phyloP scores from a whole-genome alignment of 768 basidiomycete genomes.

The Xerocomellus intermedius region DNA sequence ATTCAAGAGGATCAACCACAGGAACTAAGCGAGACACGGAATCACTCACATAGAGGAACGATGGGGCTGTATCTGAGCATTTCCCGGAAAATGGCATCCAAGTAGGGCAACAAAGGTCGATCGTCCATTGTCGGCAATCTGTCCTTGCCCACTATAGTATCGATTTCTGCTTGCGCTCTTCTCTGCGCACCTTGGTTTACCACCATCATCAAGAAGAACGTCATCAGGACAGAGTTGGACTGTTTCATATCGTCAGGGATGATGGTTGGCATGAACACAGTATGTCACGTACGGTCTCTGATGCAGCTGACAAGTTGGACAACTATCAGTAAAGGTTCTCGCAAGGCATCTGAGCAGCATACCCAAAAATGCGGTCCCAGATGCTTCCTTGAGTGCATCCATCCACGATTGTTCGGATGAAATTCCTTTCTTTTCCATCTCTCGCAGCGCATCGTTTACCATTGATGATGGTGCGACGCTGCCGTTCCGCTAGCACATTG shows the following conservation, averaged over 20 bases:
- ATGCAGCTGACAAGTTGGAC: background rate
- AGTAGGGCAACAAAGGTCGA: slow-evolving; percentile 5
- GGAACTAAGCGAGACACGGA: background rate
- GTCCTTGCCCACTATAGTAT: slow-evolving; percentile 1
- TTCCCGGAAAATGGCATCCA: slow-evolving; percentile 11
- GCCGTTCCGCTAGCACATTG: background rate
- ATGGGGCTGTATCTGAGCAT: background rate
- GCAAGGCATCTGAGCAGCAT: background rate
- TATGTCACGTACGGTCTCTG: slow-evolving; percentile 2
- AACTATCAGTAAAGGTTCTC: background rate
- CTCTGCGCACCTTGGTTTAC: slow-evolving; percentile 2
- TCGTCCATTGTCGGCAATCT: slow-evolving; percentile 3
- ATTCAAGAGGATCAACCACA: background rate
- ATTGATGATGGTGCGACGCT: background rate
- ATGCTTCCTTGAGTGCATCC: background rate
- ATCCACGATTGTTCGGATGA: background rate
- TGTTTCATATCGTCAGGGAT: background rate
- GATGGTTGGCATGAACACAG: background rate
- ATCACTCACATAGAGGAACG: slow-evolving; percentile 2
- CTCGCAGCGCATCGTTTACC: background rate
- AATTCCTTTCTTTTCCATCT: background rate
- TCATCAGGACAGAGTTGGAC: slow-evolving; percentile 1
- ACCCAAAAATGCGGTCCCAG: slow-evolving; percentile 8
- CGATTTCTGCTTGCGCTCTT: slow-evolving; percentile 5
- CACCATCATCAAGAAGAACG: slow-evolving; percentile 13